Base-by-base conservation (phyloP, 148 eudicot species). In the Rhododendron griersonianum region DNA sequence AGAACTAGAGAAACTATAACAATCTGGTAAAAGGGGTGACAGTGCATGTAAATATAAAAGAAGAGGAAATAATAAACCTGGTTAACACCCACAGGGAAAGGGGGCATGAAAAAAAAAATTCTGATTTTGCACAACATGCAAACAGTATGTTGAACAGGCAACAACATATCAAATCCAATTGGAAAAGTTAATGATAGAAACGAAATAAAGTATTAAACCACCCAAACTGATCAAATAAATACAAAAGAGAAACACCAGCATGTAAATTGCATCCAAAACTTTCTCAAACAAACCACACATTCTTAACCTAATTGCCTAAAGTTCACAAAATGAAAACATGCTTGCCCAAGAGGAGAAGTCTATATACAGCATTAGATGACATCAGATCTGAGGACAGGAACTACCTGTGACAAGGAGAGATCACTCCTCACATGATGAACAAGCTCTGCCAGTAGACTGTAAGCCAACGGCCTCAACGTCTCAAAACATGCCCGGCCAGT, bases 401-500 rank as follows among this genome's bases (percentile, higher is more conserved):
- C 87, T 84, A 94, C 98, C 98, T 95, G 98, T 59, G 95, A 88
- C 90, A 95, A 89, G 88, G 99, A 93, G 81, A 96, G 95, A 78
- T 96, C 98, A 50, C 88, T 91, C 86, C 99, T 92, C 88, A 96
- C 99, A 91, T 96, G 98, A 91, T 96, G 99, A 87, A 95, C 99
- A 86, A 95, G 94, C 91, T 96, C 99, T 48, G 99, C 99, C 79
- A 96, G 88, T 59, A 96, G 93, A 91, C 99, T 96, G 88, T 96
- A 96, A 59, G 99, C 99, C 89, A 96, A 86, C 41, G 99, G 98
- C 93, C 98, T 93, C 91, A 96, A 88, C 74, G 98, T 92, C 90
- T 95, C 99, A 82, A 93, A 95, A 86, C 99, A 96, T 78, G 99
- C 98, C 83, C 99, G 93, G 51, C 98, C 99, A 92, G 94, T 96